Base-by-base conservation (phyloP, 2,329 filamentous ascomycete species). In the Macrophomina pseudophaseolina region DNA sequence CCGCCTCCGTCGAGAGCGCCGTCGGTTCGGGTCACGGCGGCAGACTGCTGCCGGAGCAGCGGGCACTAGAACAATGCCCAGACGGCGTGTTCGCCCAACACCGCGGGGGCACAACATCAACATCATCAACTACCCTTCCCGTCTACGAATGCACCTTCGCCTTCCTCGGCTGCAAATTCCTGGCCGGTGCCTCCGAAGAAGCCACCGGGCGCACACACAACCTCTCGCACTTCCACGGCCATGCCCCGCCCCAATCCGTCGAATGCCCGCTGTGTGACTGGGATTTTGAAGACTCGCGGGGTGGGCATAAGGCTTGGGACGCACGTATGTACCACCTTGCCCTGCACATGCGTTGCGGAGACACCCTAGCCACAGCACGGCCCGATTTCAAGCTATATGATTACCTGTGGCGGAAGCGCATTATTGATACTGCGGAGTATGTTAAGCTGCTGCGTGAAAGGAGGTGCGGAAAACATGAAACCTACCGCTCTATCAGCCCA, bases 221-320 rank as follows among this genome's bases (percentile, higher is more conserved):
- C 67, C 60, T 73, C 3, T 65, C 67, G n/a, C 76, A 78, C 68
- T 77, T 77, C 66, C 71, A 70, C 16, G 73, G 73, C 63, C 69
- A 76, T 53, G 69, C 73, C 33, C 76, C 76, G 1, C 76, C 76
- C 0, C 69, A 67, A 46, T 69, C 67, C 1, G 73, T 74, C 5
- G 68, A 68, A 7, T 78, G 76, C 63, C 75, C 75, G 30, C 67
- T 78, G 5, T 78, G 76, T 68, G 71, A 69, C 8, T 77, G 72
- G 70, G 59, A 42, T 1, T 65, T 42, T 9, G 68, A 68, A 5
- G 53, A 71, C 28, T 72, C 73, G 1, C 58, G 64, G 53, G 58
- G 53, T 30, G 64, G 53, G 23, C 11, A 30, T 18, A 9, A 16
- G 1, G 69, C 70, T 4, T 78, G 76, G 76, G 44, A 66, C 2